These are phyloP conservation scores for Verticillium tricorpus DNA, from an alignment of 2,329 filamentous ascomycete species.

Conservation along the genomic window DNA sequence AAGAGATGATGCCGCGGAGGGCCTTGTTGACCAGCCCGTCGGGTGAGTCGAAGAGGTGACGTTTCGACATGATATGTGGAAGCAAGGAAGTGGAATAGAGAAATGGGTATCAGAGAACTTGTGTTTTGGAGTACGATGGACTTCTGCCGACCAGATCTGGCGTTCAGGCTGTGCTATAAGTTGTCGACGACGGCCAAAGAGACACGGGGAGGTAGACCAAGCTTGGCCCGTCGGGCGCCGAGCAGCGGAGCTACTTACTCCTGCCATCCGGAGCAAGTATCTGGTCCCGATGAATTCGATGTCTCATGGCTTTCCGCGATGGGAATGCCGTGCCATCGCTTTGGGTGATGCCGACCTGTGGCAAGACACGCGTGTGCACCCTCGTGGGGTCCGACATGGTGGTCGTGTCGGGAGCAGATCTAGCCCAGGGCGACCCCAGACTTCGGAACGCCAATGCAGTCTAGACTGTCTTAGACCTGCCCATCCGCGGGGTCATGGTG, in stretches of 20 bases:
- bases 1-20: slow-evolving; percentile 46
- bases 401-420: background rate
- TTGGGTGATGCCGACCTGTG: background rate
- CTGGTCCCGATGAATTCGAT: background rate
- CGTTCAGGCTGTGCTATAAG: background rate
- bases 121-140: background rate
- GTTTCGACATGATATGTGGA: slow-evolving; percentile 39
- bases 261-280: background rate
- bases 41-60: slow-evolving; percentile 47
- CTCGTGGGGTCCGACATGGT: background rate
- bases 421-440: background rate
- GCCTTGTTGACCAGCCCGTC: slow-evolving; percentile 50
- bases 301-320: background rate
- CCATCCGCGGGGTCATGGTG: background rate
- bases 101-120: background rate
- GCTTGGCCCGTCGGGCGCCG: background rate
- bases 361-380: background rate
- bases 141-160: background rate
- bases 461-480: background rate
- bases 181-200: background rate
- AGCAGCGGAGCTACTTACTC: background rate
- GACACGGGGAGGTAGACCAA: no score
- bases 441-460: background rate
- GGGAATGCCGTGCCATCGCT: background rate
- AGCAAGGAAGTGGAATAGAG: background rate